Evolutionary conservation across 768 basidiomycete species (phyloP).

Genomic region (Paxillus ammoniavirescens): DNA sequence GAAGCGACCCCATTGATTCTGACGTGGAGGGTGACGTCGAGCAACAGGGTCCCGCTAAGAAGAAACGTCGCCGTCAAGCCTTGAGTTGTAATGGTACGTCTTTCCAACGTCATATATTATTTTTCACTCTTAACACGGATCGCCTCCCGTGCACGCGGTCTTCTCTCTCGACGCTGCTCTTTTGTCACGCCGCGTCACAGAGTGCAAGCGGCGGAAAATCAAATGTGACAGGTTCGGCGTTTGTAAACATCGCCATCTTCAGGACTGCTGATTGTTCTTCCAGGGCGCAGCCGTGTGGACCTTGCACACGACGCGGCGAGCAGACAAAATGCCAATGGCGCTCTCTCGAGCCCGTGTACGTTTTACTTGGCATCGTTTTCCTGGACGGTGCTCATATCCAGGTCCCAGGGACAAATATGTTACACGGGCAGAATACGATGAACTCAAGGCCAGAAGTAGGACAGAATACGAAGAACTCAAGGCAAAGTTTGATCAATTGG

Average conservation of each 20-base stretch:
- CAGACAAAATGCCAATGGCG: conserved; percentile 82
- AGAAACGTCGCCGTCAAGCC: conserved; percentile 80
- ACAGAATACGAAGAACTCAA: conserved; percentile 55
- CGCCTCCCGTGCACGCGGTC: background rate
- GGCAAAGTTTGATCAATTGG: conserved; percentile 59
- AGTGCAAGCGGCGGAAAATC: conserved; percentile 86
- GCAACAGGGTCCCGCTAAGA: conserved; percentile 64
- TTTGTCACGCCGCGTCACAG: conserved; percentile 36
- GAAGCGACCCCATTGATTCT: conserved; percentile 46
- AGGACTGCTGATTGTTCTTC: conserved; percentile 22
- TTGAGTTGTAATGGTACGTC: conserved; percentile 79
- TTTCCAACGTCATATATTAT: conserved; percentile 15
- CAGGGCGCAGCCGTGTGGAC: conserved; percentile 79
- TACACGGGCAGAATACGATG: conserved; percentile 73
- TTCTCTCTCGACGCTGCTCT: conserved; percentile 4
- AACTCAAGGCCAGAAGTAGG: conserved; percentile 54
- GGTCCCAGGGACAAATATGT: conserved; percentile 73
- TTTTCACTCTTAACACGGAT: conserved; percentile 16
- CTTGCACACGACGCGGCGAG: conserved; percentile 78
- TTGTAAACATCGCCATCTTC: conserved; percentile 8
- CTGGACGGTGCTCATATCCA: conserved; percentile 10
- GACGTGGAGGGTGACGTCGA: conserved; percentile 55
- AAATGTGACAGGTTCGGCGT: conserved; percentile 74
- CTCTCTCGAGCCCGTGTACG: conserved; percentile 78
- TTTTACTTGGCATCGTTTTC: conserved; percentile 10